Conservation (phyloP, 2,329 filamentous ascomycete species). For the Cytospora paraplurivora region DNA sequence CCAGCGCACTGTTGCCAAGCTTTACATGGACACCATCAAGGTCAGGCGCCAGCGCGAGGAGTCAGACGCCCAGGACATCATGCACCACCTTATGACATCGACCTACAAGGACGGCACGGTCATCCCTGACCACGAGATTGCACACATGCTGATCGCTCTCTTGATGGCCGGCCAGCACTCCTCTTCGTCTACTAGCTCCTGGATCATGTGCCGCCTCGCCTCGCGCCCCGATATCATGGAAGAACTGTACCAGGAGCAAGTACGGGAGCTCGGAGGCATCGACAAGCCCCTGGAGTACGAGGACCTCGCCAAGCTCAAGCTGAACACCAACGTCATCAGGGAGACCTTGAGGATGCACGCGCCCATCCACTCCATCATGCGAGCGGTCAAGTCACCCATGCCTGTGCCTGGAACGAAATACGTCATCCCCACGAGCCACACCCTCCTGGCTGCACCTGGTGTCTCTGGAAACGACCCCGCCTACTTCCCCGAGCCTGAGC, state of each 20-base stretch:
- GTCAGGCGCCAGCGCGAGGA: conserved; percentile 55
- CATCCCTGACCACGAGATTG: conserved; percentile 74
- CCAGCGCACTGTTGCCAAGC: conserved; percentile 73
- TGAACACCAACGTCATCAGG: conserved; percentile 84
- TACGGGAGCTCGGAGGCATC: conserved; percentile 70
- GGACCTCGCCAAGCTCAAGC: conserved; percentile 73
- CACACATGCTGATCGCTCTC: conserved; percentile 84
- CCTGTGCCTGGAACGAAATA: conserved; percentile 80
- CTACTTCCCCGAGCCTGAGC: conserved; percentile 79
- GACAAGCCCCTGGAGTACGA: conserved; percentile 77
- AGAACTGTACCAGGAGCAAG: conserved; percentile 76
- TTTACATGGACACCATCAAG: conserved; percentile 73
- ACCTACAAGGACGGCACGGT: conserved; percentile 72
- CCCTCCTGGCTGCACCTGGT: conserved; percentile 81
- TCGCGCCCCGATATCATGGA: conserved; percentile 69
- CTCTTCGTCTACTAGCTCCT: conserved; percentile 74
- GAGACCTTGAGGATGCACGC: conserved; percentile 90
- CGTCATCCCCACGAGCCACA: conserved; percentile 78
- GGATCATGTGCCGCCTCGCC: conserved; percentile 76
- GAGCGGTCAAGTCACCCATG: conserved; percentile 88
- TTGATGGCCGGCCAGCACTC: conserved; percentile 85
- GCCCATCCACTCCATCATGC: conserved; percentile 93
- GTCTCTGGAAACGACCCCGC: conserved; percentile 71
- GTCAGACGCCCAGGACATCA: conserved; percentile 66
- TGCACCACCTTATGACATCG: conserved; percentile 76